Base-by-base conservation (phyloP, 352 stramenopile genomes). In the Phytophthora cajani region DNA sequence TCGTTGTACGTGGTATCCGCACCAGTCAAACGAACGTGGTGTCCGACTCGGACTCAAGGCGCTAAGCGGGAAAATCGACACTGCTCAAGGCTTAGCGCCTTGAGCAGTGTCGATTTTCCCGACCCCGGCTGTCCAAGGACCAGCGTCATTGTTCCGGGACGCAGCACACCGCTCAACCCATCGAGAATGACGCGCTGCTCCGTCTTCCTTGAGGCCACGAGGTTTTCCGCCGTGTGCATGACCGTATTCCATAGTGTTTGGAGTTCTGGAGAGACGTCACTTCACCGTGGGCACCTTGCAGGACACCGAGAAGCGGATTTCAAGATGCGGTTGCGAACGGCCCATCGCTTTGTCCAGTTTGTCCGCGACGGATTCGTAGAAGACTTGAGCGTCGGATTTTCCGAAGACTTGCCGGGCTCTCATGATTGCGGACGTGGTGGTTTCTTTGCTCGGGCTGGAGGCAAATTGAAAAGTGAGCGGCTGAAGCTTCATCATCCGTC, bases 231-330 rank as follows among this genome's bases (percentile, higher is more conserved):
- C 8, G 7, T 0, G 8, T 10, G 30, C 30, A 11, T 36, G 30
- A 36, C 5, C 46, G 56, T 51, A 32, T 60, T 71, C 56, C 56
- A 66, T 32, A 62, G 58, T 16, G 63, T 70, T 5, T 55, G 63
- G 4, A 70, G 46, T n/a, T 64, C 54, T 9, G 61, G 49, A 21
- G 47, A 42, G 12, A 12, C 38, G 7, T 36, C 36, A 23, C 10
- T 47, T 47, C 5, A 47, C 40, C 12, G 25, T 64, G 21, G 56
- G 12, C 32, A 54, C 55, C 12, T 67, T 51, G 59, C 56, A 53
- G 19, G 40, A 57, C 23, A 66, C 69, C 44, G 47, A 60, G 30
- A 72, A 60, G 3, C 71, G 71, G 6, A 81, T 58, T 76, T 81
- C 74, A 21, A 79, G 42, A 46, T 71, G 51, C 17, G 71, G 74